phyloP scores from a whole-genome alignment of 768 basidiomycete species.

The Tulasnella sp. region DNA sequence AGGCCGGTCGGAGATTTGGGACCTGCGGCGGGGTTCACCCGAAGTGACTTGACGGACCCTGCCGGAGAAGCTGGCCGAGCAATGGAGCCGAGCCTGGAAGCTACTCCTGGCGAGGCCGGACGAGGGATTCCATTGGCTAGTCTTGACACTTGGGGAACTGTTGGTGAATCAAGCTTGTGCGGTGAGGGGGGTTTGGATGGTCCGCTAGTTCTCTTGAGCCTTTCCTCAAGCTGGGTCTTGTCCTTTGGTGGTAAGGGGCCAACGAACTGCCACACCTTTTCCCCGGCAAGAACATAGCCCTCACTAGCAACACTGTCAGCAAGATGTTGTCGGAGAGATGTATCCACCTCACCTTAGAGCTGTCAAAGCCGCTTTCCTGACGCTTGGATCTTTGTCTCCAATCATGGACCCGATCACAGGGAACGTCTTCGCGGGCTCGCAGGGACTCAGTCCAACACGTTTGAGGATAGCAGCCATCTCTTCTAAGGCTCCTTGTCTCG shows the following conservation, averaged over 20 bases:
- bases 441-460: slow-evolving; percentile 75
- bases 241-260: slow-evolving; percentile 77
- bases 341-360: slow-evolving; percentile 64
- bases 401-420: slow-evolving; percentile 72
- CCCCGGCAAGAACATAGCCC: slow-evolving; percentile 75
- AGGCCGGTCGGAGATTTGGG: too few relatives aligned
- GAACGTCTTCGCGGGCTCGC: slow-evolving; percentile 77
- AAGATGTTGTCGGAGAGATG: slow-evolving; percentile 14
- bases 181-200: slow-evolving; percentile 46
- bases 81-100: slow-evolving; percentile 42
- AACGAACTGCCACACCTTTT: slow-evolving; percentile 77
- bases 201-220: slow-evolving; percentile 74
- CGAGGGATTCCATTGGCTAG: slow-evolving; percentile 47
- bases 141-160: slow-evolving; percentile 49
- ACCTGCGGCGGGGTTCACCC: neutral
- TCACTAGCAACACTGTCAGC: slow-evolving; percentile 50
- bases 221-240: slow-evolving; percentile 87
- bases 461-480: slow-evolving; percentile 74
- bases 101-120: slow-evolving; percentile 41
- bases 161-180: slow-evolving; percentile 36
- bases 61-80: slow-evolving; percentile 51
- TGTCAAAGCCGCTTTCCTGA: slow-evolving; percentile 80
- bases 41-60: slow-evolving; percentile 12
- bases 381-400: slow-evolving; percentile 82
- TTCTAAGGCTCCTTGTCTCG: slow-evolving; percentile 80